These are phyloP conservation scores for Aspergillus bridgeri DNA, from an alignment of 495 filamentous ascomycete genomes.

Conservation along the genomic window DNA sequence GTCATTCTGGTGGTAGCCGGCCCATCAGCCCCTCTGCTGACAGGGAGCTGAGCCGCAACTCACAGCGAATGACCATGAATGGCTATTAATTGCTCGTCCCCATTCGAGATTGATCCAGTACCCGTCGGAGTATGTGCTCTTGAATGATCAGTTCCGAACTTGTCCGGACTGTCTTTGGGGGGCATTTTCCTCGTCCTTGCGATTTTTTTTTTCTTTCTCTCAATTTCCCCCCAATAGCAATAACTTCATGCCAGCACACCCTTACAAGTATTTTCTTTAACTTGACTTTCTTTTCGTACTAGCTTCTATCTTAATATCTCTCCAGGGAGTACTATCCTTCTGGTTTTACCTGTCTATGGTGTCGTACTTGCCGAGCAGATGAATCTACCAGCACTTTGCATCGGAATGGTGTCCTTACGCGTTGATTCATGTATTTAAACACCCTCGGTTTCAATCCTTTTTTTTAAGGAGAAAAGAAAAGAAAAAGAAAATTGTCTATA, in stretches of 20 bases:
- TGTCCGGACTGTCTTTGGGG: conserved; percentile 7
- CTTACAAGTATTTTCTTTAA: conserved; percentile 48
- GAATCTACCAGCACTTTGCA: neutral
- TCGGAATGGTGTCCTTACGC: neutral
- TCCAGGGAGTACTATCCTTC: neutral
- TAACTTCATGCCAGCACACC: conserved; percentile 37
- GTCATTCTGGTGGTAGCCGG: conserved; percentile 69
- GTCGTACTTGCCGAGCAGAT: neutral
- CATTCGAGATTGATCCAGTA: conserved; percentile 11
- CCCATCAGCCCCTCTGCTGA: conserved; percentile 94
- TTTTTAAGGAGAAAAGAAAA: too few species aligned
- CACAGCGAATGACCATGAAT: conserved; percentile 96
- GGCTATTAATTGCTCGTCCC: conserved; percentile 66
- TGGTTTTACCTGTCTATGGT: neutral
- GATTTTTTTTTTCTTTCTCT: conserved; percentile 17
- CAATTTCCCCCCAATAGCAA: conserved; percentile 18
- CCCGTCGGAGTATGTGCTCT: conserved; percentile 13
- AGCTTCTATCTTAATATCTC: conserved; percentile 22
- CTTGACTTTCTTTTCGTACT: conserved; percentile 27
- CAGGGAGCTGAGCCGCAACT: conserved; percentile 92
- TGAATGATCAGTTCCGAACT: conserved; percentile 8
- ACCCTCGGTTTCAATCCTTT: conserved; percentile 33
- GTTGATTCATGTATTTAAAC: conserved; percentile 42
- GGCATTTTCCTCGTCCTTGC: conserved; percentile 15
- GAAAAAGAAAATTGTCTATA: conserved; percentile 6